Conservation (phyloP, 139 green algal genomes). For the Chlorella sp. region DNA sequence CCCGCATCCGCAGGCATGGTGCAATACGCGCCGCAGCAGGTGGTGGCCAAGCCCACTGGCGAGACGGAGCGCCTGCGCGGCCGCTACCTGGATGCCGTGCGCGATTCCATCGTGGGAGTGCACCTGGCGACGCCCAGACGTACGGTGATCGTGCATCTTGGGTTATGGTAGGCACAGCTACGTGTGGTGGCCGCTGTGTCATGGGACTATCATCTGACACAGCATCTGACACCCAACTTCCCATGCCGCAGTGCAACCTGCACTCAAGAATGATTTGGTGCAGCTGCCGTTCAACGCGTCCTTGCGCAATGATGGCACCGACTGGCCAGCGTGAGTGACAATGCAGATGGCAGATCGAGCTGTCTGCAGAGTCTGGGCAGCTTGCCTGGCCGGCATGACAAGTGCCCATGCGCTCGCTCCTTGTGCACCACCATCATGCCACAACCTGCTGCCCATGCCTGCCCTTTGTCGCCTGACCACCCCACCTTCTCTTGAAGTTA, state of each 20-base stretch:
- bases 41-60: too few relatives aligned
- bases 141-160: background rate
- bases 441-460: background rate
- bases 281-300: background rate
- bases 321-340: background rate
- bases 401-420: background rate
- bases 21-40: too few relatives aligned
- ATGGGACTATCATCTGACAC: too few relatives aligned
- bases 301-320: background rate
- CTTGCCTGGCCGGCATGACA: too few relatives aligned
- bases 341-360: background rate
- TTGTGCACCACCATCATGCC: too few relatives aligned
- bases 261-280: background rate
- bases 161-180: too few relatives aligned
- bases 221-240: too few relatives aligned
- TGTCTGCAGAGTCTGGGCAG: background rate
- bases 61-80: background rate
- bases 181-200: too few relatives aligned
- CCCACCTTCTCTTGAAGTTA: background rate
- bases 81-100: background rate
- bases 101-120: background rate
- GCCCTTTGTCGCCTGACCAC: background rate
- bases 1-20: too few relatives aligned
- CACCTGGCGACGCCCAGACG: background rate
- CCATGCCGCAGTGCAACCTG: too few relatives aligned